Conservation (phyloP, 768 basidiomycete genomes). For the Lenzites betulinus region DNA sequence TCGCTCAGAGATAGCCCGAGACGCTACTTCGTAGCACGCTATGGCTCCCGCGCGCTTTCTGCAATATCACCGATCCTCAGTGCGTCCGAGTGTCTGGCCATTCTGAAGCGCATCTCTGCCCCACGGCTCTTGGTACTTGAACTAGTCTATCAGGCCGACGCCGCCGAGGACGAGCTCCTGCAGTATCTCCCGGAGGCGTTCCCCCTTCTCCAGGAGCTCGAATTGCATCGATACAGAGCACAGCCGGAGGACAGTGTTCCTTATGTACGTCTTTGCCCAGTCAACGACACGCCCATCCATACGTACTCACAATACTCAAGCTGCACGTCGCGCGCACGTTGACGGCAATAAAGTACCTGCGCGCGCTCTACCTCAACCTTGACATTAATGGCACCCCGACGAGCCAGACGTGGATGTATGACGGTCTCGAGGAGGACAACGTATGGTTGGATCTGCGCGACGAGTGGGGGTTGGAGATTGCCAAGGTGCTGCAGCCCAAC, state of each 20-base stretch:
- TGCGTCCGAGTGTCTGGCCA: not conserved
- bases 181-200: not conserved
- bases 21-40: not conserved
- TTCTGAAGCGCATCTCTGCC: not conserved
- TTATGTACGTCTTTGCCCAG: not conserved
- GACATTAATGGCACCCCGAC: no score
- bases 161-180: constrained; percentile 1
- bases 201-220: not conserved
- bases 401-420: no score
- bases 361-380: not conserved
- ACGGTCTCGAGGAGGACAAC: no score
- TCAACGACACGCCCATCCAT: not conserved
- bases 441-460: no score
- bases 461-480: no score
- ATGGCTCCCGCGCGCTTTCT: not conserved
- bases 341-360: not conserved
- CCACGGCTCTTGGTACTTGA: not conserved
- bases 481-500: no score
- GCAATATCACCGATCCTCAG: not conserved
- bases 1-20: constrained; percentile 1
- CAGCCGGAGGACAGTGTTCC: not conserved
- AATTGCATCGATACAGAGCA: constrained; percentile 2
- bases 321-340: not conserved
- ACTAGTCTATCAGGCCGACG: not conserved
- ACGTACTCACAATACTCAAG: not conserved